Base-by-base conservation (phyloP, 805 yeast genomes). In the Wickerhamomyces kurtzmanii region DNA sequence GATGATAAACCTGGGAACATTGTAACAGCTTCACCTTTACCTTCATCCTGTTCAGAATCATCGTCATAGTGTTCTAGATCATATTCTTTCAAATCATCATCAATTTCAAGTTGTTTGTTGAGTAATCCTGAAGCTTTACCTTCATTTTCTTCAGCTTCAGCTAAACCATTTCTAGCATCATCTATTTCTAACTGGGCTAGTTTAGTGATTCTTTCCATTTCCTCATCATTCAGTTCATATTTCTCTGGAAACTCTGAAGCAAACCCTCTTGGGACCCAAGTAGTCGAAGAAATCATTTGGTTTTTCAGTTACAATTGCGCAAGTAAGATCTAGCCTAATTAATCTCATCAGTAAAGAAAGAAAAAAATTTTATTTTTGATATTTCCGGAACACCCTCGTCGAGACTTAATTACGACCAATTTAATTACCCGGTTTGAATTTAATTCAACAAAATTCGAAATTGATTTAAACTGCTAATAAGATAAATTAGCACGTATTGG, bases 241-340 rank as follows among this genome's bases (percentile, higher is more conserved):
- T 80, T 72, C 45, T 75, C 84, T 5, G 98, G 97, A 49, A 78
- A 83, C 53, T 87, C 96, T 21, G 93, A 71, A 17, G 98, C 93
- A 53, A 68, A 81, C 5, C 98, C 98, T 46, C 95, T 73, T 27
- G 97, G 96, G 15, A 89, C 95, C 97, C 98, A 91, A 28, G 77
- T 62, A 27, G 91, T 76, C 16, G 96, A 80, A 22, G 98, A 85
- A 38, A 89, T 79, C 95, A 87, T 86, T 19, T 12, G 25, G 22
- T 15, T 23, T 24, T 12, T 15, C 8, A 15, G n/a, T 10, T 10
- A 22, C n/a, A n/a, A n/a, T n/a, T n/a, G n/a, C n/a, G n/a, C n/a
- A n/a, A n/a, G n/a, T n/a, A n/a, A n/a, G n/a, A n/a, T n/a, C n/a
- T n/a, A n/a, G n/a, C n/a, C n/a, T n/a, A n/a, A n/a, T n/a, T n/a